Evolutionary conservation across 2,329 filamentous ascomycete genomes (phyloP).

Genomic region (Cercospora canescens): DNA sequence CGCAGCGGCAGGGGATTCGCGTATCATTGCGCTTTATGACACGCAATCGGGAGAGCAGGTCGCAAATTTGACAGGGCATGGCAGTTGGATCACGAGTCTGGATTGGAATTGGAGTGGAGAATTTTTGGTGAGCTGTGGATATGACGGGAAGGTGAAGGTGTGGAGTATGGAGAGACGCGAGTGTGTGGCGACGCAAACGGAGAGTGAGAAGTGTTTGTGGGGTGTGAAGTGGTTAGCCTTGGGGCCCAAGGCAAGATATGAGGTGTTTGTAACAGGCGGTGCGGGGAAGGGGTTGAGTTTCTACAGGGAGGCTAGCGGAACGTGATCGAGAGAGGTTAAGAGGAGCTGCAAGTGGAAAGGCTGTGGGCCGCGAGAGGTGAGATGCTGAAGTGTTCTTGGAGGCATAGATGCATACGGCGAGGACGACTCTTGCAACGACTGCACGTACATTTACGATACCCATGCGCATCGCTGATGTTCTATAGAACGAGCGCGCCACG

Average conservation of each 20-base stretch:
- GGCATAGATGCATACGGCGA: background rate
- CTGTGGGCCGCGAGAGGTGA: background rate
- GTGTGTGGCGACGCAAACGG: slow-evolving; percentile 91
- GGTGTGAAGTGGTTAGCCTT: slow-evolving; percentile 81
- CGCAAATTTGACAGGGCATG: slow-evolving; percentile 76
- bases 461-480: slow-evolving; percentile 1
- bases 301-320: slow-evolving; percentile 80
- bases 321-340: slow-evolving; percentile 37
- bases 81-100: slow-evolving; percentile 84
- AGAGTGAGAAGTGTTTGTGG: slow-evolving; percentile 81
- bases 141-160: slow-evolving; percentile 93
- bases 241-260: slow-evolving; percentile 54
- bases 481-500: background rate
- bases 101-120: slow-evolving; percentile 95
- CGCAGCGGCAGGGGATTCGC: slow-evolving; percentile 86
- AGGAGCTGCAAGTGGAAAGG: background rate
- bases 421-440: background rate
- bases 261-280: slow-evolving; percentile 76
- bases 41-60: slow-evolving; percentile 90
- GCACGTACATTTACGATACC: slow-evolving; percentile 4
- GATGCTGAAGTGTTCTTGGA: background rate
- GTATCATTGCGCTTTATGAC: slow-evolving; percentile 88
- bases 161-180: slow-evolving; percentile 83
- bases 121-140: slow-evolving; percentile 77
- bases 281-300: slow-evolving; percentile 75